Evolutionary conservation across 805 yeast genomes (phyloP).

Genomic region (Jamesozyma jinghongensis): DNA sequence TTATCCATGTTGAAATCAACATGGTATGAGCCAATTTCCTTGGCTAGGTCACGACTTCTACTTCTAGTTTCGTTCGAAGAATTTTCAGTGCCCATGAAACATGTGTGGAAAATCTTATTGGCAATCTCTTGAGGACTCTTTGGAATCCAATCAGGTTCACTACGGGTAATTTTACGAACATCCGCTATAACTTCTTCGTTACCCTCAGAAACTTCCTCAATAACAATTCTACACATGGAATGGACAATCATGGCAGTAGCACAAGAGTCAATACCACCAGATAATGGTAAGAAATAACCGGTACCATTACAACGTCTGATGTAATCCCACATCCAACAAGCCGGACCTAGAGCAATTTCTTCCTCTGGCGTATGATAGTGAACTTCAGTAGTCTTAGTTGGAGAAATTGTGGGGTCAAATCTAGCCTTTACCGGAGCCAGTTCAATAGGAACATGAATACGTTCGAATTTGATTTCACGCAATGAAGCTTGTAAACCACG

Average conservation of each 20-base stretch:
- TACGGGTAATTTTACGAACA: conserved; percentile 57
- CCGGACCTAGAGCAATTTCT: conserved; percentile 96
- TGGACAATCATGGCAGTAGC: conserved; percentile 93
- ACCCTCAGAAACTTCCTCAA: conserved; percentile 56
- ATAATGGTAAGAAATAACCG: conserved; percentile 85
- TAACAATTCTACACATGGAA: conserved; percentile 87
- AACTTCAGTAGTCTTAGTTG: conserved; percentile 43
- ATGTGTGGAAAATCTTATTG: conserved; percentile 67
- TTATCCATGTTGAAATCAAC: conserved; percentile 87
- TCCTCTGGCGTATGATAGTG: conserved; percentile 80
- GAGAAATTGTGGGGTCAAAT: conserved; percentile 54
- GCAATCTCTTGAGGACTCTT: conserved; percentile 68
- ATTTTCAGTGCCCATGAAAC: conserved; percentile 93
- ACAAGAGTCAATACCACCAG: conserved; percentile 98
- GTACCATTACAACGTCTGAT: conserved; percentile 82
- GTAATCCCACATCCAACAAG: conserved; percentile 99
- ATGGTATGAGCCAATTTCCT: conserved; percentile 77
- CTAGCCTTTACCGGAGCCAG: conserved; percentile 50
- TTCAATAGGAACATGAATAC: conserved; percentile 55
- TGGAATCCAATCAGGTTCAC: conserved; percentile 56
- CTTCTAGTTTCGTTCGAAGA: conserved; percentile 80
- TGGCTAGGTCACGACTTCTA: conserved; percentile 72
- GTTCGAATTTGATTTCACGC: conserved; percentile 34
- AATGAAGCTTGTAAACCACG: conserved; percentile 59
- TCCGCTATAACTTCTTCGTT: conserved; percentile 70